Base-by-base conservation (phyloP, 805 yeast genomes). In the Lachancea dasiensis region DNA sequence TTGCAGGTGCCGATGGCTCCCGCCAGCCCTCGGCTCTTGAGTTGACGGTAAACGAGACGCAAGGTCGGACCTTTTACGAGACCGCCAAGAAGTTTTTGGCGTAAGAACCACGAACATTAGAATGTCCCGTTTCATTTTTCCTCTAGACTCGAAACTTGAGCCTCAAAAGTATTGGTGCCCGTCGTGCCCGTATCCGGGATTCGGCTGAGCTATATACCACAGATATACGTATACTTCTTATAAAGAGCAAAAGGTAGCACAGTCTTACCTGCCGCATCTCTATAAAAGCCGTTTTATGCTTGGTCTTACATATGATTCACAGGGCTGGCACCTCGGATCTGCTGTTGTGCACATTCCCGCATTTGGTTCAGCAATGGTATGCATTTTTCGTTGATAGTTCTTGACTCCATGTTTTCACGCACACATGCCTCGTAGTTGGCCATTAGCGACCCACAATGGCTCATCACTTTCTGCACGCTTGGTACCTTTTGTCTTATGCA, bases 1-100 rank as follows among this genome's bases (percentile, higher is more conserved):
- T 72, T 48, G 86, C 95, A 24, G 90, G 81, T 47, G 65, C 76
- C 17, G 86, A 81, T 54, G 95, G 94, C 50, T 73, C 86, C 28
- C 79, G 90, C 69, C 62, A 59, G 47, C 82, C 87, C 31, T 56
- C 77, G 39, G 73, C 65, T 36, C 63, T 76, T 46, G 95, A 85
- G 67, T 67, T 75, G 61, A 68, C 70, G 49, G 55, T 80, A 45
- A 89, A 83, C 38, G 60, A 58, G 38, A 67, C 65, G 46, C 95
- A 85, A 68, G 95, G 94, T 63, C 63, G 68, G 52, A 60, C 72
- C 38, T 84, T 85, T 61, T 71, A 64, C 46, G 66, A 71, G 56
- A 65, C 68, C 34, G 70, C 65, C 39, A 40, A 43, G 31, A 55
- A 47, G 42, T 57, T 51, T 41, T 13, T 17, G 16, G 23, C 29